Conservation (phyloP, 2,329 filamentous ascomycete genomes). For the Cytospora mali region DNA sequence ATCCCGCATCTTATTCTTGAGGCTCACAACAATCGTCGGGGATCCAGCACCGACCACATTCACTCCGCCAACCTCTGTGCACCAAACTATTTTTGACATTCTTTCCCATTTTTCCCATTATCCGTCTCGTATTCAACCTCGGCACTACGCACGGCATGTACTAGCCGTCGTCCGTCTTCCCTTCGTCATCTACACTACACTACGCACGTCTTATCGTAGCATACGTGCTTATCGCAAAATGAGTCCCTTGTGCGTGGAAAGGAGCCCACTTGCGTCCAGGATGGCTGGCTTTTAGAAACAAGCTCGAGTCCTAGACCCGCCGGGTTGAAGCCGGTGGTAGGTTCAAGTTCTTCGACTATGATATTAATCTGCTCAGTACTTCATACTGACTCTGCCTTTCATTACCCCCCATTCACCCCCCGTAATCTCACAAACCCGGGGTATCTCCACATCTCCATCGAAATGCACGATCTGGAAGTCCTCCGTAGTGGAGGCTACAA, state of each 20-base stretch:
- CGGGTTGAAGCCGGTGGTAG: constrained; percentile 9
- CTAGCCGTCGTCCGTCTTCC: background rate
- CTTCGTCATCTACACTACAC: background rate
- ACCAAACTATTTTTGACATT: background rate
- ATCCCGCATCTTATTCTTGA: constrained; percentile 4
- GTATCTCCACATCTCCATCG: constrained; percentile 3
- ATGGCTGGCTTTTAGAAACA: constrained; percentile 20
- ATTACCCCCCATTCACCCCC: background rate
- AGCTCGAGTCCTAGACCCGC: background rate
- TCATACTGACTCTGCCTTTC: background rate
- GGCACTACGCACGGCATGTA: background rate
- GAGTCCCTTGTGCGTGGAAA: constrained; percentile 19
- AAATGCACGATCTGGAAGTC: constrained; percentile 39
- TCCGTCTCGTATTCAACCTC: background rate
- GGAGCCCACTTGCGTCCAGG: constrained; percentile 22
- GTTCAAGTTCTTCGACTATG: constrained; percentile 3
- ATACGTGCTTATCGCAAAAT: constrained; percentile 18
- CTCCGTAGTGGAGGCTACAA: constrained; percentile 39
- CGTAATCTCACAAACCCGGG: background rate
- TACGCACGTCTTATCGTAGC: background rate
- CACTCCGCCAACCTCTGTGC: background rate
- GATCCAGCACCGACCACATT: background rate
- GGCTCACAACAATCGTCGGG: constrained; percentile 16
- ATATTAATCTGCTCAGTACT: background rate
- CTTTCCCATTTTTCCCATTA: background rate